A percentile compares a stretch with the other conserved stretches of the same genome.
Conservation (phyloP, 768 basidiomycete species). For the Gloeopeniophorella convolvens region DNA sequence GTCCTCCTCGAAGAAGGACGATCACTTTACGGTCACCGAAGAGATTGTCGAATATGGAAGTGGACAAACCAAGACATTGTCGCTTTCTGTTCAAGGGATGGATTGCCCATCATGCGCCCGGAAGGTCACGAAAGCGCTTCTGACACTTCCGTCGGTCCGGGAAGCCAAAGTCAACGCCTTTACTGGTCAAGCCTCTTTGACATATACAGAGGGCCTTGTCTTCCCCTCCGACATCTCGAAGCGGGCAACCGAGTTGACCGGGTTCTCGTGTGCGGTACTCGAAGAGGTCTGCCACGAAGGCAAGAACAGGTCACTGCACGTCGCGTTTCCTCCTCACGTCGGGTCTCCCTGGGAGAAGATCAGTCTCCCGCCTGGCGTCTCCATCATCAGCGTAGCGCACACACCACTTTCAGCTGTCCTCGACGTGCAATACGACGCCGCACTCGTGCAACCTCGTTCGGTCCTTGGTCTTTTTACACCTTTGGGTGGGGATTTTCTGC, state of each 20-base stretch:
- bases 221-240: slow-evolving; percentile 8
- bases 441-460: slow-evolving; percentile 28
- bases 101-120: slow-evolving; percentile 15
- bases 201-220: slow-evolving; percentile 11
- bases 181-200: slow-evolving; percentile 13
- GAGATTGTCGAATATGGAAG: slow-evolving; percentile 3
- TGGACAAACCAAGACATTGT: neutral
- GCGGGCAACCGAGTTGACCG: slow-evolving; percentile 9
- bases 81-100: slow-evolving; percentile 14
- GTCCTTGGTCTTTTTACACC: slow-evolving; percentile 27
- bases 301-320: slow-evolving; percentile 6
- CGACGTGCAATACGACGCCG: slow-evolving; percentile 23
- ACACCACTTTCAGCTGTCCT: neutral
- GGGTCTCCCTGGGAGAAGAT: neutral
- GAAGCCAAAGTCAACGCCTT: slow-evolving; percentile 16
- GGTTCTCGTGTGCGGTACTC: slow-evolving; percentile 3
- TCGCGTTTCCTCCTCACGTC: neutral
- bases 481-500: slow-evolving; percentile 23
- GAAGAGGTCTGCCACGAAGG: slow-evolving; percentile 3
- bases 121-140: slow-evolving; percentile 9
- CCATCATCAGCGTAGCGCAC: neutral
- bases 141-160: slow-evolving; percentile 13
- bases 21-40: neutral
- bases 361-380: slow-evolving; percentile 6
- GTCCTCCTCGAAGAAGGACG: neutral